Base-by-base conservation (phyloP, 106 monocot genomes). In the Dendrobium chrysotoxum region DNA sequence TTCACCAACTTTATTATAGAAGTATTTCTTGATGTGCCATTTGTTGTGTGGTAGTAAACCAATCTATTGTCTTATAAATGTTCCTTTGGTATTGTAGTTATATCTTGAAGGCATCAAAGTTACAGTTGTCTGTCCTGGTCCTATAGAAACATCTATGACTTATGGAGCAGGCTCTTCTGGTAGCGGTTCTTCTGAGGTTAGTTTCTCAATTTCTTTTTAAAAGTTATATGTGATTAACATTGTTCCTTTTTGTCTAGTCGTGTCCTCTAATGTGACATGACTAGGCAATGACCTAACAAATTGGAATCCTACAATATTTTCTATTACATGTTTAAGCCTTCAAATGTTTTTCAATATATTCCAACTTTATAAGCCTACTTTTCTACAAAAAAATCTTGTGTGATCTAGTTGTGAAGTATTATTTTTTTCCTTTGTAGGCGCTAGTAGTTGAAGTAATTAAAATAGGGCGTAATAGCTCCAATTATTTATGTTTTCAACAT, bases 111-210 rank as follows among this genome's bases (percentile, higher is more conserved):
- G 93, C 39, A 93, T 96, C 55, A 86, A 87, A 79, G 90, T 96
- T 28, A 93, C 96, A 64, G 82, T 96, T 90, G 91, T 93, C 72
- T 96, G 92, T 79, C 95, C 93, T 80, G 95, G 98, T 46, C 95
- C 98, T 83, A 88, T 99, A 75, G 73, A 85, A 64, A 93, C 98
- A 80, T 85, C 81, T 21, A 83, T 42, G 41, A 47, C 68, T 84
- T 84, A 84, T 86, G 92, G 77, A 78, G 81, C 83, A 79, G 68
- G 80, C 65, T 82, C 80, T 65, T 84, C 88, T 76, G 31, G 81
- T 72, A 78, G 65, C 47, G 75, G 54, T 40, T 42, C 65, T 50
- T 75, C 80, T 68, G 92, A 96, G 96, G 96, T 96, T 75, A 80
- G 50, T 80, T 82, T 45, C 39, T 79, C 67, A 23, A 40, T 13